phyloP scores from a whole-genome alignment of 164 flowering plant species.

The Pachysandra terminalis region DNA sequence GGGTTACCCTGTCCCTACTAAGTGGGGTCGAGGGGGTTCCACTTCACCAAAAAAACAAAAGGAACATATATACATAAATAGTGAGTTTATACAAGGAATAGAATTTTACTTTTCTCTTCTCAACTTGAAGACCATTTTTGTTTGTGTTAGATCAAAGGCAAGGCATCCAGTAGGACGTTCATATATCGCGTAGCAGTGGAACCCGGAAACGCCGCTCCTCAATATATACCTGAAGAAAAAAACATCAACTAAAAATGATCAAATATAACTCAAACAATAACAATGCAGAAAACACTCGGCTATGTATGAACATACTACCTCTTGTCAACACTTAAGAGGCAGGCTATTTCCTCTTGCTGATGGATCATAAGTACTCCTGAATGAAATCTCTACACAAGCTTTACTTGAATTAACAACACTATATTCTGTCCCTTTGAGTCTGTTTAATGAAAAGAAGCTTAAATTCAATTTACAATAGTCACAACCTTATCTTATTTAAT shows the following conservation, averaged over 20 bases:
- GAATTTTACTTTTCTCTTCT: slow-evolving; percentile 34
- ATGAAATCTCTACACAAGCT: slow-evolving; percentile 43
- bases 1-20: no score
- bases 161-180: slow-evolving; percentile 37
- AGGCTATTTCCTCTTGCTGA: slow-evolving; percentile 23
- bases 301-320: slow-evolving; percentile 25
- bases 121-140: slow-evolving; percentile 47
- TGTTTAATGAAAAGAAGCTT: slow-evolving; percentile 14
- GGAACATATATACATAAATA: background rate
- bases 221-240: slow-evolving; percentile 34
- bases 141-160: slow-evolving; percentile 45
- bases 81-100: background rate
- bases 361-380: slow-evolving; percentile 33
- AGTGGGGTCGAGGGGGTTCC: no score
- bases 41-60: no score
- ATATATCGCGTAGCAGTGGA: slow-evolving; percentile 45
- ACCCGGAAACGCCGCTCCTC: slow-evolving; percentile 46
- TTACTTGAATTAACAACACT: slow-evolving; percentile 25
- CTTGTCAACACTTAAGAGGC: slow-evolving; percentile 48
- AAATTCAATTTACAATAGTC: background rate
- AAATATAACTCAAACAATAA: background rate
- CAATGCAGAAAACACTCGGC: background rate
- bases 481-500: background rate
- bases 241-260: background rate
- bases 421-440: slow-evolving; percentile 36